Base-by-base conservation (phyloP, 2,329 filamentous ascomycete genomes). In the Fusarium cicatricum region DNA sequence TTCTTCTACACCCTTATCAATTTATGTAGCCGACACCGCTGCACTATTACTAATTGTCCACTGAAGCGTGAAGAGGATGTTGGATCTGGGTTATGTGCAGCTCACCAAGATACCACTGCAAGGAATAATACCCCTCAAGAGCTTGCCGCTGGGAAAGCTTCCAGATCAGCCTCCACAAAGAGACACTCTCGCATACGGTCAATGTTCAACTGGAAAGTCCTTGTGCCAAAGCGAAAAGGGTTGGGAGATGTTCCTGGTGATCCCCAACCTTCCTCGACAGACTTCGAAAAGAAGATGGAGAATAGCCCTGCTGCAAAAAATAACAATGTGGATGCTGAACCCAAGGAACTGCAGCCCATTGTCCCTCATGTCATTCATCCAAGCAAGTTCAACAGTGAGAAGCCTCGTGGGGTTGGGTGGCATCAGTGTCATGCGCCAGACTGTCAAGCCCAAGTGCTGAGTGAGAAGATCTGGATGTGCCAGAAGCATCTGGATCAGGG, bases 341-440 rank as follows among this genome's bases (percentile, higher is more conserved):
- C 23, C 29, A n/a, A 32, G 12, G 29, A 5, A 14, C 12, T 32
- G 11, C 29, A 32, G 12, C 11, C 28, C 14, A 11, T 14, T 2
- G 4, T 10, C 29, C 11, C 29, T 8, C 29, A 32, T 11, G 29
- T 11, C 29, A 32, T 6, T 4, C n/a, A n/a, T 32, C 12, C 2
- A 11, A n/a, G 11, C 3, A n/a, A 32, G 10, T 12, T 4, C 8
- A 32, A n/a, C 8, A 5, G 5, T n/a, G 12, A 32, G n/a, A 3
- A 12, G 11, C 11, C 12, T 34, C 6, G 8, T 5, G 32, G 37
- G 11, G 32, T n/a, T 17, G 31, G 39, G 14, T 52, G 49, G 49
- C 48, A 54, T 17, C 52, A 57, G 29, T 52, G 36, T 28, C 34
- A 44, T 54, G 36, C 34, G 16, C 34, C 49, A 2, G 37, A 32